Base-by-base conservation (phyloP, 2,329 filamentous ascomycete genomes). In the Pestalotiopsis fici region DNA sequence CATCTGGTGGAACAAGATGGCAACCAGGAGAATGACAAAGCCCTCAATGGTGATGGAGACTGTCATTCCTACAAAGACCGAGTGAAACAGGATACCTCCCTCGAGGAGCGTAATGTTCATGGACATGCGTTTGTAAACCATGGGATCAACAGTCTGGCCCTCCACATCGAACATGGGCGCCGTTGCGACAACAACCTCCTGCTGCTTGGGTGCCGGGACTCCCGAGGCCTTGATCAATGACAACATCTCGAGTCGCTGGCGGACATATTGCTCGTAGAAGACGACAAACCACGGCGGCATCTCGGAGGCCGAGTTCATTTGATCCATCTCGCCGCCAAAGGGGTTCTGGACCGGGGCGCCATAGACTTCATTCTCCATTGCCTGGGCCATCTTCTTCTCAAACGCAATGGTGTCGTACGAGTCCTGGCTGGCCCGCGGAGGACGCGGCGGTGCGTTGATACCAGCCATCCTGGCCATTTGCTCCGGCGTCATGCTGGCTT, bases 11-110 rank as follows among this genome's bases (percentile, higher is more conserved):
- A 93, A 93, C 37, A 90, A 80, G 67, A 93, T 92, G 69, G 91
- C 91, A 60, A 92, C 80, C 7, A 93, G 83, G 3, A 93, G 84
- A 28, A 93, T 83, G 66, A 90, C 78, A 76, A 92, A 93, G 3
- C 89, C 87, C 1, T 91, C 88, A 1, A 87, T 87, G 23, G 90
- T 90, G 70, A 93, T 90, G 28, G 88, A 91, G 28, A 93, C 80
- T 0, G 91, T 91, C 84, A 93, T 91, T 67, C 90, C 90, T 66
- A 93, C 91, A 76, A 93, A 93, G 68, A 94, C 86, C 69, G 89
- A 92, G 79, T 94, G 92, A 76, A 94, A 94, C 12, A 94, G 83
- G 70, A 94, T 94, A 69, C 92, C 92, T 66, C 91, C 90, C 78
- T 94, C 92, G 4, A 94, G 85, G 2, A 94, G 85, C 4, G 92